Conservation (phyloP, 1,284 basidiomycete species). For the Leccinum fallax region DNA sequence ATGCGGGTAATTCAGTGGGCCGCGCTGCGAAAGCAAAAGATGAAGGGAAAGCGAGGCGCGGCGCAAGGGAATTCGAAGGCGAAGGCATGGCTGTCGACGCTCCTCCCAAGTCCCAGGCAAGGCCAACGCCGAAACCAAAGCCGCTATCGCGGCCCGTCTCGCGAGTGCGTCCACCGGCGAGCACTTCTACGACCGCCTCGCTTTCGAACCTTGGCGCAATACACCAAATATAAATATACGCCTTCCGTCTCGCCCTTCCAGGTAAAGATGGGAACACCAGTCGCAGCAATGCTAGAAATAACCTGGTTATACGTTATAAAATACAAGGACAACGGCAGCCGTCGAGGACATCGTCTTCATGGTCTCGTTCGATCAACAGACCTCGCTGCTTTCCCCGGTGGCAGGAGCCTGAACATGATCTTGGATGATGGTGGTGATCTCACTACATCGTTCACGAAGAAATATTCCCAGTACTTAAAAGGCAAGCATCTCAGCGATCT, state of each 20-base stretch:
- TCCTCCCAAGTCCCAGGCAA: constrained; percentile 12
- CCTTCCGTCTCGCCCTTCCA: no score
- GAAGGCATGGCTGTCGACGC: constrained; percentile 16
- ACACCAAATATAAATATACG: no score
- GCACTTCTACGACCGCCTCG: constrained; percentile 6
- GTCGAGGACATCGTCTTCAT: no score
- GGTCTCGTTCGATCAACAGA: constrained; percentile 59
- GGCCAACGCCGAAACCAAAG: background rate
- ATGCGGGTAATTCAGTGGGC: constrained; percentile 9
- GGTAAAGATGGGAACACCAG: no score
- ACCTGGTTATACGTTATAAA: no score
- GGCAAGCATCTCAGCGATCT: constrained; percentile 44
- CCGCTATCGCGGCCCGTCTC: constrained; percentile 20
- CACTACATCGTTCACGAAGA: constrained; percentile 93
- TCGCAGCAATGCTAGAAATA: no score
- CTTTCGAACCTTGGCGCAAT: no score
- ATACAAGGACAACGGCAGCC: no score
- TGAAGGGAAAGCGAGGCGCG: constrained; percentile 2
- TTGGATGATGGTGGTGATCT: constrained; percentile 99
- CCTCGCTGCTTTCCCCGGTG: constrained; percentile 80
- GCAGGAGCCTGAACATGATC: constrained; percentile 96
- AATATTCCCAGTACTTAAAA: constrained; percentile 87
- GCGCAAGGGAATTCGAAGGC: constrained; percentile 1
- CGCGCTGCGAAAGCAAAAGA: constrained; percentile 12
- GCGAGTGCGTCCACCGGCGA: constrained; percentile 9